A percentile compares a stretch with the other conserved stretches of the same genome.
Conservation (phyloP, 805 yeast genomes). For the Metschnikowia matae region DNA sequence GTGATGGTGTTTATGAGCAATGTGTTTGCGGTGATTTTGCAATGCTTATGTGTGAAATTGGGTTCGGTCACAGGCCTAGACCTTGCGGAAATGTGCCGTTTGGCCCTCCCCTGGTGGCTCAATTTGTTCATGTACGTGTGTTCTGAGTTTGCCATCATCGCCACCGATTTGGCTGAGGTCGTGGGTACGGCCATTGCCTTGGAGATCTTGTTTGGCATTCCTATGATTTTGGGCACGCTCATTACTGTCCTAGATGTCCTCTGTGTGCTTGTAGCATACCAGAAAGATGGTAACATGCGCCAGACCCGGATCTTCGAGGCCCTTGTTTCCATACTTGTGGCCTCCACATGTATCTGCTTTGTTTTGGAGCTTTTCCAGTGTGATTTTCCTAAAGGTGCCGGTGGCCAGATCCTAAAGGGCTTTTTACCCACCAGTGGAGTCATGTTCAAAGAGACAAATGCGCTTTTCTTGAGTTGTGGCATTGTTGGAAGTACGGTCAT, state of each 20-base stretch:
- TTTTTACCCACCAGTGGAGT: conserved; percentile 53
- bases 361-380: conserved; percentile 58
- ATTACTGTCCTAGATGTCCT: conserved; percentile 80
- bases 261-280: conserved; percentile 71
- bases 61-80: conserved; percentile 91
- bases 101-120: conserved; percentile 63
- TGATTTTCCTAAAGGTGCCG: conserved; percentile 48
- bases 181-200: conserved; percentile 89
- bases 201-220: conserved; percentile 70
- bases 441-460: conserved; percentile 33
- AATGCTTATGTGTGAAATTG: conserved; percentile 75
- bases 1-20: conserved; percentile 76
- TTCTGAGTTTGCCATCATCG: conserved; percentile 84
- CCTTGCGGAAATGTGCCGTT: conserved; percentile 77
- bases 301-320: conserved; percentile 75
- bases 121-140: conserved; percentile 60
- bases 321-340: conserved; percentile 66
- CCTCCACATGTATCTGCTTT: conserved; percentile 73
- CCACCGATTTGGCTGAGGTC: conserved; percentile 91
- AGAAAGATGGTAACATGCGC: conserved; percentile 67
- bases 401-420: conserved; percentile 54
- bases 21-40: conserved; percentile 77
- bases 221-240: conserved; percentile 69
- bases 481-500: conserved; percentile 46
- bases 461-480: conserved; percentile 42